Base-by-base conservation (phyloP, 345 rosid species). In the Boechera divaricarpa region DNA sequence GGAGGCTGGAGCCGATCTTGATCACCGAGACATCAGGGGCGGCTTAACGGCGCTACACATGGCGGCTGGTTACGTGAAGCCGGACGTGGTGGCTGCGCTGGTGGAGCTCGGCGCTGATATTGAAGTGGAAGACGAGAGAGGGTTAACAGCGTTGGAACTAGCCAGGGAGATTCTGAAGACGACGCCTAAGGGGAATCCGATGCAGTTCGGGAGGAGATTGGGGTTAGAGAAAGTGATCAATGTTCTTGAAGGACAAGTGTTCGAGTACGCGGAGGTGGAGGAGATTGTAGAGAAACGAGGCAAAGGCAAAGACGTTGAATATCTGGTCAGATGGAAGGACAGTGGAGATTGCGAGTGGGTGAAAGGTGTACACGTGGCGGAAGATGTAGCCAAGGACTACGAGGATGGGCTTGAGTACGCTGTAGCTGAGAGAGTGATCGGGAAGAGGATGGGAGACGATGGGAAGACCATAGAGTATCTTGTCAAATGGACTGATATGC, bases 401-500 rank as follows among this genome's bases (percentile, higher is more conserved):
- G 98, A 92, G 81, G 93, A 85, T 3, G 97, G 97, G 47, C 45
- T 94, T 32, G 98, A 92, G 76, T 90, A 94, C 35, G 97, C 90
- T 1, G 91, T 92, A 80, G 98, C 94, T 0, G 97, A 92, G 77
- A 79, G 64, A 4, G 90, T 92, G 52, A 32, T 81, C 38, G 96
- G 86, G 63, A 86, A 87, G 84, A 84, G 94, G 65, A 79, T 78
- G 1, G 90, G 85, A 7, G 91, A 89, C 36, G 88, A 87, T 29
- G 92, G 88, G 24, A 81, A 75, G 60, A 77, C 62, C 36, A n/a
- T 48, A 2, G 94, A 91, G 85, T 89, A 81, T 80, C 81, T 91
- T 41, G 95, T 94, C 60, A 90, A 86, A 58, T 94, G 97, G 97
- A 75, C 83, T 56, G 97, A 92, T 70, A 81, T 87, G 67, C 84